Evolutionary conservation across 2,329 filamentous ascomycete genomes (phyloP).

Genomic region (Colletotrichum scovillei): DNA sequence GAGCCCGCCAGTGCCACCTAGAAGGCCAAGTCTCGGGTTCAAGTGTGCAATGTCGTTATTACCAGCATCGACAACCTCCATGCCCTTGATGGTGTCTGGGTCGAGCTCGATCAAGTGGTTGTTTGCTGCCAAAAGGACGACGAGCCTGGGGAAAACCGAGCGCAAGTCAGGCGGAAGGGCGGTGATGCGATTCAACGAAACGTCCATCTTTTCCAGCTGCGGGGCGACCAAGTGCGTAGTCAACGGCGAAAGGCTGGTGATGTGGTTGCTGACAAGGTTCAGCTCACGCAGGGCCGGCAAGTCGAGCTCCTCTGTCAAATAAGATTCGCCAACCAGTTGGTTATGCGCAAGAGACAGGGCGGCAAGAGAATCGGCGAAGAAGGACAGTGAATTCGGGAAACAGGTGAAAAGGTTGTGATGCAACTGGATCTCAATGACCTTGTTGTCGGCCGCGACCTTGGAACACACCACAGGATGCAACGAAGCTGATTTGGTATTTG

Average conservation of each 20-base stretch:
- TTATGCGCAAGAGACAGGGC: constrained; percentile 82
- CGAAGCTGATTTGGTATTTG: constrained; percentile 71
- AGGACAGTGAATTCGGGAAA: constrained; percentile 77
- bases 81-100: constrained; percentile 77
- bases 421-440: constrained; percentile 70
- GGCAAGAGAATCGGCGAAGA: constrained; percentile 77
- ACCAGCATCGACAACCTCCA: constrained; percentile 81
- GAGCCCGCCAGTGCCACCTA: constrained; percentile 71
- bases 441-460: constrained; percentile 63
- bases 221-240: constrained; percentile 78
- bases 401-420: constrained; percentile 80
- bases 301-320: constrained; percentile 73
- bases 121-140: constrained; percentile 78
- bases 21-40: constrained; percentile 82
- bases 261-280: constrained; percentile 78
- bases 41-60: constrained; percentile 89
- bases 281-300: constrained; percentile 82
- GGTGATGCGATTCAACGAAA: constrained; percentile 84
- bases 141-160: constrained; percentile 75
- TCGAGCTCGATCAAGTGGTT: constrained; percentile 82
- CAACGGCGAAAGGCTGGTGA: constrained; percentile 77
- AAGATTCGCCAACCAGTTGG: constrained; percentile 72
- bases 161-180: constrained; percentile 73
- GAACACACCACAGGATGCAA: constrained; percentile 69
- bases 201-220: constrained; percentile 78